Base-by-base conservation (phyloP, 257 asterid species). In the Gentiana dahurica region DNA sequence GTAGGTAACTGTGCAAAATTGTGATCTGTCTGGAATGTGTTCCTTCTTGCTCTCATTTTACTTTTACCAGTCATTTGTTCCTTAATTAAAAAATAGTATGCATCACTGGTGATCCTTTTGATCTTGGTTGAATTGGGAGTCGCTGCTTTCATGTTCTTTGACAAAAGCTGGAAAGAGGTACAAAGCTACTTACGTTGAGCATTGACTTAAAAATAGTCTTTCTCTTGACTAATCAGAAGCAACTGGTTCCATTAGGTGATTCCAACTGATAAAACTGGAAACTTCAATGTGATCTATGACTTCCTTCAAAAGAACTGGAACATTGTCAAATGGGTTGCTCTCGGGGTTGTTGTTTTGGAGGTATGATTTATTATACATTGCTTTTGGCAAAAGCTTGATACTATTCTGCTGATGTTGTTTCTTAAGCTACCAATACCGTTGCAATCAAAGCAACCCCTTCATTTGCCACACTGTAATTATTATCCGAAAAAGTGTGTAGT, bases 111-210 rank as follows among this genome's bases (percentile, higher is more conserved):
- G 61, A 65, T 92, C 77, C 62, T 92, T 66, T 62, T 92, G 80
- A 88, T 92, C 70, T 70, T 92, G 87, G 64, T 71, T 48, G 95
- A 92, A 79, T 63, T 92, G 55, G 99, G 89, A 65, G 53, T 60
- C 60, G 95, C 97, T 56, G 95, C 84, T 59, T 92, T 83, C 68
- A 79, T 92, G 55, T 88, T 92, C 82, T 92, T 92, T 59, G 93
- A 92, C 77, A 79, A 86, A 71, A 80, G 80, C 84, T 92, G 99
- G 99, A 73, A 63, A 77, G 89, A 84, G 81, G 99, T 85, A 61
- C 72, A 81, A 65, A 39, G 56, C 58, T 49, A 12, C 55, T 9
- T 46, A 36, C 8, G 36, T 49, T 52, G 65, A 36, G 44, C 55
- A 50, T 65, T 63, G 63, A 45, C 58, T 62, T 57, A 37, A 43